Base-by-base conservation (phyloP, 805 yeast genomes). In the Wickerhamiella azyma region DNA sequence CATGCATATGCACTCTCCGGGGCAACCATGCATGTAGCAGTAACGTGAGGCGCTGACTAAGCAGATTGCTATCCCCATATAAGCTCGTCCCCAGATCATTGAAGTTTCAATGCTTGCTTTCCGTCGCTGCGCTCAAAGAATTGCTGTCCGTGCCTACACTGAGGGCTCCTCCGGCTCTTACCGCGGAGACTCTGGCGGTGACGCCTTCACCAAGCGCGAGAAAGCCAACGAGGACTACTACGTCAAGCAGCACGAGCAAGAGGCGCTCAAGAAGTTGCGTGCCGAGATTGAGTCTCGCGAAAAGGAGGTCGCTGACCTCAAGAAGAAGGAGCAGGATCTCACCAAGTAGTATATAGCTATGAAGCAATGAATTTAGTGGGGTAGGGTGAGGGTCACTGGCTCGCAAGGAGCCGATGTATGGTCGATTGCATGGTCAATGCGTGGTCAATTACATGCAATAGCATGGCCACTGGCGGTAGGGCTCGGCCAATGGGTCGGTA, bases 171-270 rank as follows among this genome's bases (percentile, higher is more conserved):
- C 76, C 48, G 85, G 73, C 55, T 82, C 82, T 46, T 70, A 79
- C 54, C 70, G 79, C 43, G 82, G 82, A 52, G 65, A 77, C 37
- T 74, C 72, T 45, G 63, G 71, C 43, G 67, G 70, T 39, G 84
- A 80, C 58, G 68, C 79, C 50, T 81, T 81, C 68, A 69, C 75
- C 74, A 85, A 86, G 64, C 86, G 94, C 65, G 98, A 92, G 73
- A 81, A 76, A 68, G 95, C 95, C 52, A 79, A 79, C 62, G 98
- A 89, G 71, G 85, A 81, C 58, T 88, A 78, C 70, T 71, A 86
- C 66, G 84, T 77, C 67, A 79, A 85, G 69, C 94, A 82, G 62
- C 95, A 89, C 71, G 81, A 80, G 62, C 81, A 71, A 64, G 85
- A 81, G 63, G 75, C 81, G 59, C 72, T 86, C 64, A 76, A 79